phyloP scores from a whole-genome alignment of 2,329 filamentous ascomycete genomes.

The Aspergillus fructus region DNA sequence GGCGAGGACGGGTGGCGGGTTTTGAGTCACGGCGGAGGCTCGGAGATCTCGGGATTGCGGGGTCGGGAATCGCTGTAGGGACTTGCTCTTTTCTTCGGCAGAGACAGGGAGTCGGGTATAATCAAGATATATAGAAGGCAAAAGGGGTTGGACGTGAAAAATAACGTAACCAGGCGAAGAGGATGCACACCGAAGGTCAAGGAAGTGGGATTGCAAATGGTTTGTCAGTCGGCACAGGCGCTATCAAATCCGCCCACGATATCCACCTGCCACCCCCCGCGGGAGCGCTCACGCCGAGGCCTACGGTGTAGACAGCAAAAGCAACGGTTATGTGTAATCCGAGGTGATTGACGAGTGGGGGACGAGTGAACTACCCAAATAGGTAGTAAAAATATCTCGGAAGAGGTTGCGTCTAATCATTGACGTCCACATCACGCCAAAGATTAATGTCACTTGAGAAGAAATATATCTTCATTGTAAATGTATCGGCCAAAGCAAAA shows the following conservation, averaged over 20 bases:
- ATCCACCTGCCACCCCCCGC: too few relatives aligned
- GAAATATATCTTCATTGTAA: too few relatives aligned
- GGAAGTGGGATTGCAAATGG: constrained; percentile 18
- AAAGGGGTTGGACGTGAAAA: neutral
- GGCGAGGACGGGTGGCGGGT: constrained; percentile 6
- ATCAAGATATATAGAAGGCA: neutral
- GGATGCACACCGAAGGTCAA: constrained; percentile 6
- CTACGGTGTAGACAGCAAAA: too few relatives aligned
- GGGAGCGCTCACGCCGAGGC: too few relatives aligned
- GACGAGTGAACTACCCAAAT: too few relatives aligned
- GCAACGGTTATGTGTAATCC: too few relatives aligned
- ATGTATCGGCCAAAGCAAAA: neutral
- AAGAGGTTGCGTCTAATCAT: too few relatives aligned
- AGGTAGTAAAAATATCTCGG: too few relatives aligned
- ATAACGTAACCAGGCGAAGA: neutral
- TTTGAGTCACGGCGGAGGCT: constrained; percentile 7
- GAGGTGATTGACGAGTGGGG: too few relatives aligned
- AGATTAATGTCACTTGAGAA: too few relatives aligned
- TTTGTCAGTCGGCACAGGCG: constrained; percentile 15
- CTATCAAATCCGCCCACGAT: too few relatives aligned
- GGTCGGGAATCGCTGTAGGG: neutral
- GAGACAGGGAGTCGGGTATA: neutral
- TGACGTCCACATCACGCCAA: too few relatives aligned
- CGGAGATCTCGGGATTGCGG: constrained; percentile 5
- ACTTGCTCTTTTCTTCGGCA: neutral